These are phyloP conservation scores for Biscogniauxia sp. DNA, from an alignment of 2,329 filamentous ascomycete species.

Conservation along the genomic window DNA sequence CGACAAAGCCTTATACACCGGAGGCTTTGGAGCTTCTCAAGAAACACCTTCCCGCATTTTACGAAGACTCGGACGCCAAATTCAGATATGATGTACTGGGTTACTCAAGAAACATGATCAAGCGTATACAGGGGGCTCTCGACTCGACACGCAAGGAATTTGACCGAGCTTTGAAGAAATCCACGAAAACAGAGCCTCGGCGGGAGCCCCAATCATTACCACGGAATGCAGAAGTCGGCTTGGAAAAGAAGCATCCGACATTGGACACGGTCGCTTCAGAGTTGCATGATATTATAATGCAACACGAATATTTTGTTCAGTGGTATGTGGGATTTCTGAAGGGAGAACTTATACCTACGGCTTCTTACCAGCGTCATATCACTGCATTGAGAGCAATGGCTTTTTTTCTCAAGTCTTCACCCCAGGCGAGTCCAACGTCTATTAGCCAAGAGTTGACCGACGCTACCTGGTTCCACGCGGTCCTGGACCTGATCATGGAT, in stretches of 20 bases:
- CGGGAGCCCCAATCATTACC: neutral
- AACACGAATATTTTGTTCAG: conserved; percentile 63
- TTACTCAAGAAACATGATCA: conserved; percentile 72
- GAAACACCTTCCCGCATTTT: conserved; percentile 65
- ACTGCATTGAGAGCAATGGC: conserved; percentile 71
- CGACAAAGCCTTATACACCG: conserved; percentile 68
- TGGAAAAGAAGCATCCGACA: conserved; percentile 4
- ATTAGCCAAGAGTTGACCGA: conserved; percentile 44
- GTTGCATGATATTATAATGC: conserved; percentile 40
- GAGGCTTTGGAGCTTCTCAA: conserved; percentile 62
- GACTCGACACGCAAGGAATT: conserved; percentile 44
- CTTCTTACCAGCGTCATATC: conserved; percentile 88
- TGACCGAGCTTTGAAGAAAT: conserved; percentile 36
- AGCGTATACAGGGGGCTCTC: conserved; percentile 68
- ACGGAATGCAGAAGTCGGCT: neutral
- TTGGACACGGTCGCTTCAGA: conserved; percentile 9
- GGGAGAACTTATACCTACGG: conserved; percentile 71
- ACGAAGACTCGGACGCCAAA: conserved; percentile 83
- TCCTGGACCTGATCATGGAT: conserved; percentile 80
- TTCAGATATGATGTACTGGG: conserved; percentile 78
- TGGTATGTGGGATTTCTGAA: conserved; percentile 75
- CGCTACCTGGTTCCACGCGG: conserved; percentile 54
- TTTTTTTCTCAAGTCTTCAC: conserved; percentile 59
- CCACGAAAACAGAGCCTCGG: conserved; percentile 17
- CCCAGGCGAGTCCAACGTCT: conserved; percentile 43